phyloP scores from a whole-genome alignment of 2,329 filamentous ascomycete genomes.

The Hypoxylon sp. region DNA sequence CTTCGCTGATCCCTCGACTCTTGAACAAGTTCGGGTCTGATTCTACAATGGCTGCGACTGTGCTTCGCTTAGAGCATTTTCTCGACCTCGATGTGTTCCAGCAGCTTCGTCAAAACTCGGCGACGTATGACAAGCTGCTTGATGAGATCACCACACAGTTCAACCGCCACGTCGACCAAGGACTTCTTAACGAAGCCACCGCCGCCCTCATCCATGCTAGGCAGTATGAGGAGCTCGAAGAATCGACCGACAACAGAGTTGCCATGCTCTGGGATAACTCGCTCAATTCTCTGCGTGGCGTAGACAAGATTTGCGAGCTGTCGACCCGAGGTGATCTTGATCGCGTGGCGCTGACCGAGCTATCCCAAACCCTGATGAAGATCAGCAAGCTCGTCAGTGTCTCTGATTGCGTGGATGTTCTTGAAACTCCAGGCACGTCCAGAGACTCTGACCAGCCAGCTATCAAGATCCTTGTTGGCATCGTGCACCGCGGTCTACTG shows the following conservation, averaged over 20 bases:
- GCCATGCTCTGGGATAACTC: slow-evolving; percentile 86
- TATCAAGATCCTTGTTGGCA: slow-evolving; percentile 74
- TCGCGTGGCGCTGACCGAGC: slow-evolving; percentile 68
- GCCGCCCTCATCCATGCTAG: slow-evolving; percentile 84
- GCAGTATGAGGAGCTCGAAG: slow-evolving; percentile 86
- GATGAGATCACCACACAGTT: slow-evolving; percentile 96
- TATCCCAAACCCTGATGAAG: slow-evolving; percentile 78
- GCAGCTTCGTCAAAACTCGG: slow-evolving; percentile 85
- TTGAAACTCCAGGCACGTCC: slow-evolving; percentile 69
- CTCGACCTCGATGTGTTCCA: slow-evolving; percentile 89
- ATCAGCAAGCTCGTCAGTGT: slow-evolving; percentile 83
- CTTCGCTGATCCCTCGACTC: slow-evolving; percentile 80
- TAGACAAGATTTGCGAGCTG: slow-evolving; percentile 77
- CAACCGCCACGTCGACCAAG: slow-evolving; percentile 85
- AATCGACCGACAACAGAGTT: slow-evolving; percentile 82
- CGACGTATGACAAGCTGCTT: slow-evolving; percentile 79
- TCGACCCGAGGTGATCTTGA: slow-evolving; percentile 73
- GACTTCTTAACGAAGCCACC: slow-evolving; percentile 84
- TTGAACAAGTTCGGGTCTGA: slow-evolving; percentile 94
- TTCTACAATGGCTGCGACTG: slow-evolving; percentile 83
- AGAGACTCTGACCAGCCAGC: slow-evolving; percentile 58
- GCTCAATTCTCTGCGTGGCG: slow-evolving; percentile 73
- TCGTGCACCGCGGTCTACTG: slow-evolving; percentile 77
- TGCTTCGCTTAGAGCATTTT: slow-evolving; percentile 84
- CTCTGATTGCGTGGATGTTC: slow-evolving; percentile 75